These are phyloP conservation scores for Luffa acutangula DNA, from an alignment of 306 rosid species.

Conservation along the genomic window DNA sequence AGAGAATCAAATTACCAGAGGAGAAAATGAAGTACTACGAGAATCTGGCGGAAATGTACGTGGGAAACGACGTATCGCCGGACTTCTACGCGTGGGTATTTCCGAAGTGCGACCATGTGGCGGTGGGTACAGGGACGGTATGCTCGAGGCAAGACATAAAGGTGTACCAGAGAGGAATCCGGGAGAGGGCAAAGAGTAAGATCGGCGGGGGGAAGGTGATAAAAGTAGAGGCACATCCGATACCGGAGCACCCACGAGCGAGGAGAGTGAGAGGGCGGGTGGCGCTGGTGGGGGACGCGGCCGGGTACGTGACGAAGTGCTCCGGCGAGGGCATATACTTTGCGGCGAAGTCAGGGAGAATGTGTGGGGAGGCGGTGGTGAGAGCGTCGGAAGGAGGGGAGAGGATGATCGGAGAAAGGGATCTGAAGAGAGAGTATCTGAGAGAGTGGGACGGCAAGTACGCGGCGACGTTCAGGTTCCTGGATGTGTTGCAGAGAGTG, in stretches of 20 bases:
- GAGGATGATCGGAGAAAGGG: conserved; percentile 47
- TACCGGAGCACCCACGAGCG: conserved; percentile 83
- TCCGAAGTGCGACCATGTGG: conserved; percentile 93
- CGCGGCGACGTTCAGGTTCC: conserved; percentile 37
- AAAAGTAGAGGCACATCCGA: conserved; percentile 84
- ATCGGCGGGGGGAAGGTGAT: conserved; percentile 65
- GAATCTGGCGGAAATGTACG: conserved; percentile 77
- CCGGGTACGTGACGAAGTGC: conserved; percentile 76
- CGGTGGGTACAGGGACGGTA: conserved; percentile 87
- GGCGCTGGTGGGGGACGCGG: conserved; percentile 85
- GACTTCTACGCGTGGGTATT: conserved; percentile 95
- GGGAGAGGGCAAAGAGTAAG: conserved; percentile 43
- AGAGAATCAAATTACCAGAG: conserved; percentile 59
- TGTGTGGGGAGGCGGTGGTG: conserved; percentile 68
- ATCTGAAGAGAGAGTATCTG: conserved; percentile 72
- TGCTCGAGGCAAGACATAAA: conserved; percentile 51
- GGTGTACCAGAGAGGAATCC: conserved; percentile 47
- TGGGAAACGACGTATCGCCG: conserved; percentile 81
- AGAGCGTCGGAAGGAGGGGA: conserved; percentile 63
- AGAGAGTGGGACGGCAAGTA: conserved; percentile 61
- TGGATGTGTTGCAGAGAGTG: conserved; percentile 78
- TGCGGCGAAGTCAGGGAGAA: conserved; percentile 68
- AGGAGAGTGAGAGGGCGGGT: conserved; percentile 55
- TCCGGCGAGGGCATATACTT: conserved; percentile 89
- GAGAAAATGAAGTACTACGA: conserved; percentile 69